phyloP scores from a whole-genome alignment of 192 early-diverging fungal genomes.

The Coemansia sp. region DNA sequence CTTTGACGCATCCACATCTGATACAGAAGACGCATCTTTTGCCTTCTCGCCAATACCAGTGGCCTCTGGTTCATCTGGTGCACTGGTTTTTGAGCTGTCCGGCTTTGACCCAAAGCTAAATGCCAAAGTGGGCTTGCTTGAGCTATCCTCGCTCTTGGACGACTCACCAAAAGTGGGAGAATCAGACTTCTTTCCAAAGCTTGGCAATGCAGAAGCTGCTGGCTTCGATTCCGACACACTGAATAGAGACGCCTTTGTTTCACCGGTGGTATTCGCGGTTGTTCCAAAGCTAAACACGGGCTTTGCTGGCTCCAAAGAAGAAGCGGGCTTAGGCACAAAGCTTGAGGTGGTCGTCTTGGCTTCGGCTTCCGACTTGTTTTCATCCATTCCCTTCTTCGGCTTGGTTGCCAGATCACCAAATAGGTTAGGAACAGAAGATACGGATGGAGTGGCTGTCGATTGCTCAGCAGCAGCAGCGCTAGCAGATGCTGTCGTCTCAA shows the following conservation, averaged over 20 bases:
- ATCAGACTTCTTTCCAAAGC: conserved; percentile 11
- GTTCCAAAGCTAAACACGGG: conserved; percentile 18
- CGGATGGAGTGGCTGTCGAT: not conserved
- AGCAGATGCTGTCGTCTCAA: not conserved
- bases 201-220: not conserved
- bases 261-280: not conserved
- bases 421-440: not conserved
- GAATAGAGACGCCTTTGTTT: conserved; percentile 7
- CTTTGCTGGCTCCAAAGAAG: conserved; percentile 7
- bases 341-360: not conserved
- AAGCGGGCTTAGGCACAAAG: conserved; percentile 16
- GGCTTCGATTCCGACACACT: not conserved
- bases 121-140: conserved; percentile 13
- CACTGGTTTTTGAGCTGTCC: not conserved
- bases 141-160: conserved; percentile 5
- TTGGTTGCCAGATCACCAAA: not conserved
- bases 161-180: not conserved
- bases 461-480: not conserved
- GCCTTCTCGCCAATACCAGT: not conserved
- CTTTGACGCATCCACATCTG: not conserved
- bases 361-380: not conserved
- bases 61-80: conserved; percentile 4
- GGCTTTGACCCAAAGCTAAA: conserved; percentile 6
- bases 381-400: not conserved
- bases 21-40: not conserved